These are phyloP conservation scores for Pseudonitzschia pungens DNA, from an alignment of 108 stramenopile genomes.

Conservation along the genomic window DNA sequence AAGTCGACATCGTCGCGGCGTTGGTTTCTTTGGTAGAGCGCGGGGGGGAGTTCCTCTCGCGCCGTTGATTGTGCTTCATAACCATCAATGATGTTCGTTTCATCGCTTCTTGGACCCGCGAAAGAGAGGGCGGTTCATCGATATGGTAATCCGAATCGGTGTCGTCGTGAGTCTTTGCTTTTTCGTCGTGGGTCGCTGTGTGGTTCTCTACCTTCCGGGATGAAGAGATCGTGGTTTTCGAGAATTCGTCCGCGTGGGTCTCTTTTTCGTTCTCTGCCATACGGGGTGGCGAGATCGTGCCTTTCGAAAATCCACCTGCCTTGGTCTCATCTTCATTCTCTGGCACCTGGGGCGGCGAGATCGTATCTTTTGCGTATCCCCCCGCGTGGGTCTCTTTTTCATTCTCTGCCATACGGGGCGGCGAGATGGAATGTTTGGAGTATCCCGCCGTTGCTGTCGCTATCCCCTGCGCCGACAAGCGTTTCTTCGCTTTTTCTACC, in stretches of 20 bases:
- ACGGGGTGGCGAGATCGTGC: background rate
- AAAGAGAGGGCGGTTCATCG: conserved; percentile 5
- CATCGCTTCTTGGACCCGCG: conserved; percentile 7
- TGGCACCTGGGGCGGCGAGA: too few relatives aligned
- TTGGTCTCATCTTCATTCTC: too few relatives aligned
- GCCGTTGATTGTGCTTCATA: background rate
- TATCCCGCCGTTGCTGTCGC: background rate
- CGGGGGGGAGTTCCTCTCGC: background rate
- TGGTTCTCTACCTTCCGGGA: too few relatives aligned
- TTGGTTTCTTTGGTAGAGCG: background rate
- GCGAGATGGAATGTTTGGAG: background rate
- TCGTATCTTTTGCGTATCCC: too few relatives aligned
- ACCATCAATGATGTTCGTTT: conserved; percentile 1
- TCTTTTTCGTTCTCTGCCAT: background rate
- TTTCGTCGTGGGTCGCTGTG: background rate
- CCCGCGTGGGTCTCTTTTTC: background rate
- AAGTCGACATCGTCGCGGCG: background rate
- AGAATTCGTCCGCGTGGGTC: background rate
- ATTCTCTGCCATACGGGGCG: background rate
- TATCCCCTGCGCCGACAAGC: background rate
- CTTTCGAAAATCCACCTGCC: background rate
- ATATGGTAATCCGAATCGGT: background rate
- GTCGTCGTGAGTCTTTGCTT: background rate
- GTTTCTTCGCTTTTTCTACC: conserved; percentile 3
- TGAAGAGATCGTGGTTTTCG: too few relatives aligned